phyloP scores from a whole-genome alignment of 108 stramenopile genomes.

The Aurantiochytrium sp. region DNA sequence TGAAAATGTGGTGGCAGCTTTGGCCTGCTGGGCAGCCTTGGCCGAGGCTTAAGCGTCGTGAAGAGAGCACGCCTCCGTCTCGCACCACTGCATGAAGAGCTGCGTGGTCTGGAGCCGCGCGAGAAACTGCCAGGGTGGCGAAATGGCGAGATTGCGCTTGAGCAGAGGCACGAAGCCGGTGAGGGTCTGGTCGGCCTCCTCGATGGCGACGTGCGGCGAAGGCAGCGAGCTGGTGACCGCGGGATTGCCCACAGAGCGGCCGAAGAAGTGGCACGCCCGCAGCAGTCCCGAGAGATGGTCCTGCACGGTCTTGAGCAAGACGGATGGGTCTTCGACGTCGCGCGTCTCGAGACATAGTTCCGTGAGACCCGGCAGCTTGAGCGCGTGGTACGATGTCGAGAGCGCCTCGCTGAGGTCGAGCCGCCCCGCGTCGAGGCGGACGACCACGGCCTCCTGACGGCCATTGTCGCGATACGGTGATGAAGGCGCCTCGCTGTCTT shows the following conservation, averaged over 20 bases:
- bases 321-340: background rate
- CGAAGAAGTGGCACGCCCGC: background rate
- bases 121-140: background rate
- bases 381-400: background rate
- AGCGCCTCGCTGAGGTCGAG: background rate
- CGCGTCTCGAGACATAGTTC: background rate
- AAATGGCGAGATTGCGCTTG: background rate
- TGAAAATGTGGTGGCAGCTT: no score
- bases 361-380: background rate
- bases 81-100: constrained; percentile 11
- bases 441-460: background rate
- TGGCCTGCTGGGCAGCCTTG: no score
- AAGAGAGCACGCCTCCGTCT: background rate
- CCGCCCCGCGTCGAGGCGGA: background rate
- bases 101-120: background rate
- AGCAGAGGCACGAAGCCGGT: background rate
- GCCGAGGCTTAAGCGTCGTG: no score
- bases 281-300: background rate
- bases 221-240: background rate
- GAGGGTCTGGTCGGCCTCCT: background rate
- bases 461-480: background rate
- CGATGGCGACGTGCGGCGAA: background rate
- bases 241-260: background rate
- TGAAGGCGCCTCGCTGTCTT: background rate
- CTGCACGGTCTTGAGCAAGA: background rate